Conservation (phyloP, 495 filamentous ascomycete genomes). For the Lophium mytilinum region DNA sequence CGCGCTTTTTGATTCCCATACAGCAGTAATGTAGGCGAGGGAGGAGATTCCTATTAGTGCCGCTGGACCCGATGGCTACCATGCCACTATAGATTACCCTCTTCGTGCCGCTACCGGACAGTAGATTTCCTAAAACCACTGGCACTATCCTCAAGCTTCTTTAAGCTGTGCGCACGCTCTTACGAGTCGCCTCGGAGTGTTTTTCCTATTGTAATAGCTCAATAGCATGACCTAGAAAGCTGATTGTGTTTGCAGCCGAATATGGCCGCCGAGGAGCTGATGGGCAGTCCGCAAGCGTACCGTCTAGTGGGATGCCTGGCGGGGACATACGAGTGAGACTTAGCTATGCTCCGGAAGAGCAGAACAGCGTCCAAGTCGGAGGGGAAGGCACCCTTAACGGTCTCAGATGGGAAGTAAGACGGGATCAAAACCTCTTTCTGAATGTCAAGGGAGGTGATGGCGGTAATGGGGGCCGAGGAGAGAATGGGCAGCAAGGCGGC, state of each 20-base stretch:
- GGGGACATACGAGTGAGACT: constrained; percentile 11
- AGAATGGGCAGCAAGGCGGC: constrained; percentile 31
- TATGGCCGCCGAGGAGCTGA: neutral
- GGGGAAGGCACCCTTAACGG: constrained; percentile 20
- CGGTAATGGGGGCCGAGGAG: constrained; percentile 33
- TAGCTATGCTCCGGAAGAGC: constrained; percentile 8
- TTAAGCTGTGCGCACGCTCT: too few species aligned
- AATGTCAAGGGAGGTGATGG: constrained; percentile 32
- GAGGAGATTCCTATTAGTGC: neutral
- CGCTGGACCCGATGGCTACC: neutral
- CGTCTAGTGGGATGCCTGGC: constrained; percentile 3
- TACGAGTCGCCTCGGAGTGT: too few species aligned
- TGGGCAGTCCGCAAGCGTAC: constrained; percentile 4
- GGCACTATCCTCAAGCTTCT: too few species aligned
- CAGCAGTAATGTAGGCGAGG: neutral
- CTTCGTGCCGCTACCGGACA: neutral
- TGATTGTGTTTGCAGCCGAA: neutral
- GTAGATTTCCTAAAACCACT: neutral
- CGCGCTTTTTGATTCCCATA: neutral
- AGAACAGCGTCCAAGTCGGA: constrained; percentile 11
- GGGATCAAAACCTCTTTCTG: constrained; percentile 23
- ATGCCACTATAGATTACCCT: neutral
- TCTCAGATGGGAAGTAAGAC: constrained; percentile 25
- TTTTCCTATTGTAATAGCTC: too few species aligned
- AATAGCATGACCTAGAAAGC: neutral